phyloP scores from a whole-genome alignment of 768 basidiomycete genomes.

The Amanita subjunquillea region DNA sequence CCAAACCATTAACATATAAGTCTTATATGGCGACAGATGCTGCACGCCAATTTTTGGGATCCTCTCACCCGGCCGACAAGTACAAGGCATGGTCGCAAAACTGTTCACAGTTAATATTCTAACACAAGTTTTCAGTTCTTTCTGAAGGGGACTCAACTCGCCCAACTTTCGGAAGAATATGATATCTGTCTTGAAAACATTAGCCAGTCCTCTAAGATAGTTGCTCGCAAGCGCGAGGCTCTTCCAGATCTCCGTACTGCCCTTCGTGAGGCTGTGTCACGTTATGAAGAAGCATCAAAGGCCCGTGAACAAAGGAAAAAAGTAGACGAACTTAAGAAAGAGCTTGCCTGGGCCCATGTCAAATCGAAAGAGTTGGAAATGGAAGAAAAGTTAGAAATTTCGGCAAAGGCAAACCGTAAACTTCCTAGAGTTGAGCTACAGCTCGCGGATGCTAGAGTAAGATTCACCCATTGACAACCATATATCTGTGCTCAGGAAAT shows the following conservation, averaged over 20 bases:
- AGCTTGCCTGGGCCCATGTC: slow-evolving; percentile 86
- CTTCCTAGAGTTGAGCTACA: slow-evolving; percentile 28
- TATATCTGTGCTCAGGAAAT: not conserved
- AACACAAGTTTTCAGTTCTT: slow-evolving; percentile 56
- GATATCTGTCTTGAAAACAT: slow-evolving; percentile 67
- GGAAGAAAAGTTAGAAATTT: slow-evolving; percentile 23
- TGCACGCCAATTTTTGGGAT: slow-evolving; percentile 76
- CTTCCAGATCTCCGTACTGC: slow-evolving; percentile 65
- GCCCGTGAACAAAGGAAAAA: slow-evolving; percentile 63
- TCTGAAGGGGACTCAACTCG: slow-evolving; percentile 85
- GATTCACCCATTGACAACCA: slow-evolving; percentile 4
- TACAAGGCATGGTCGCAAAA: slow-evolving; percentile 55
- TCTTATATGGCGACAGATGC: slow-evolving; percentile 34
- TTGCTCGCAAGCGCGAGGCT: slow-evolving; percentile 62
- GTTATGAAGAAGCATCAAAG: slow-evolving; percentile 65
- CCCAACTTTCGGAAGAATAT: slow-evolving; percentile 83
- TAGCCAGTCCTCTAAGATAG: slow-evolving; percentile 50
- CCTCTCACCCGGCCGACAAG: slow-evolving; percentile 73
- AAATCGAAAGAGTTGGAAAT: slow-evolving; percentile 55
- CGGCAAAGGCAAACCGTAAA: slow-evolving; percentile 21
- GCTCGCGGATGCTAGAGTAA: slow-evolving; percentile 24
- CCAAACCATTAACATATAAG: not conserved
- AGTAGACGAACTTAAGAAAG: slow-evolving; percentile 62
- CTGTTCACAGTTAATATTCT: slow-evolving; percentile 1
- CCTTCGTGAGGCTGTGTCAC: slow-evolving; percentile 43